Conservation (phyloP, 1,284 basidiomycete genomes). For the Austroboletus niveus region DNA sequence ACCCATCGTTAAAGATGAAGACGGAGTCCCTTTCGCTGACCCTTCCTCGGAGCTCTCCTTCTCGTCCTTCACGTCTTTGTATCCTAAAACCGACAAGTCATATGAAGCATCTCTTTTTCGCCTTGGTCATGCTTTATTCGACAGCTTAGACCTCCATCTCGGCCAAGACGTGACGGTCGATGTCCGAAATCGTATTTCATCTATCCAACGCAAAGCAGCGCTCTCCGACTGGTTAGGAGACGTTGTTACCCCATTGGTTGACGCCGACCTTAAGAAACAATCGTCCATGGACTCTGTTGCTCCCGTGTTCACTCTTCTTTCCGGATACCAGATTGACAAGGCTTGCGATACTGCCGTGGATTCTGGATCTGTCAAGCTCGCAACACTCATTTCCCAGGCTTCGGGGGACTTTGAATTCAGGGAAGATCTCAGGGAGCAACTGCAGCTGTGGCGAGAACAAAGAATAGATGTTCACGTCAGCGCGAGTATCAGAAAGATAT, state of each 20-base stretch:
- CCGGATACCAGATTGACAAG: conserved; percentile 84
- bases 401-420: conserved; percentile 80
- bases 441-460: conserved; percentile 83
- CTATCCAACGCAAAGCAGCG: conserved; percentile 77
- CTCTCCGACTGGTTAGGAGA: conserved; percentile 86
- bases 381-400: conserved; percentile 89
- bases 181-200: conserved; percentile 56
- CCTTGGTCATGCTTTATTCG: conserved; percentile 90
- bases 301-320: conserved; percentile 77
- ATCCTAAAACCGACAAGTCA: conserved; percentile 71
- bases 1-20: conserved; percentile 56
- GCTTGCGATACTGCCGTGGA: conserved; percentile 80
- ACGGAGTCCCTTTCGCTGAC: conserved; percentile 55
- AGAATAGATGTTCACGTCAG: conserved; percentile 72
- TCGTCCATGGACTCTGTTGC: conserved; percentile 45
- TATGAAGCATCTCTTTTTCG: conserved; percentile 83
- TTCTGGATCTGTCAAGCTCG: conserved; percentile 80
- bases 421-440: conserved; percentile 74
- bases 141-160: conserved; percentile 71
- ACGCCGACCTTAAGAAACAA: conserved; percentile 66
- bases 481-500: conserved; percentile 74
- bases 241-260: conserved; percentile 72
- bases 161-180: conserved; percentile 54
- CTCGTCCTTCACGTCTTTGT: conserved; percentile 73
- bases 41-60: conserved; percentile 69